A percentile compares a stretch with the other conserved stretches of the same genome.
Evolutionary conservation across 148 eudicot species (phyloP).

Genomic region (Cornus controversa): DNA sequence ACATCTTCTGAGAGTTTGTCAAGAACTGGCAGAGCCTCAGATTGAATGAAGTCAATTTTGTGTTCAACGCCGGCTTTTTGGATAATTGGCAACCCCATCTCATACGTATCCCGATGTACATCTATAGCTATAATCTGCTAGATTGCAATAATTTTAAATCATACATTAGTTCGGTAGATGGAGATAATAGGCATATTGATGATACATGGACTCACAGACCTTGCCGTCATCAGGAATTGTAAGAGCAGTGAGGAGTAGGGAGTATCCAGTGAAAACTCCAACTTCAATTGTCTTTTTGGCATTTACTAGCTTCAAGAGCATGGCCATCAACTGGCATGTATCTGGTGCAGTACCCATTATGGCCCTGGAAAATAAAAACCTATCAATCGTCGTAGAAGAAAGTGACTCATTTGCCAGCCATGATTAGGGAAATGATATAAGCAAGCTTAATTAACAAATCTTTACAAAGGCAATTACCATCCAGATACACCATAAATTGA

Average conservation of each 20-base stretch:
- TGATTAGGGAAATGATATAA: background rate
- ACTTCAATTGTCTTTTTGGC: conserved; percentile 45
- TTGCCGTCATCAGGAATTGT: conserved; percentile 47
- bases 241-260: conserved; percentile 42
- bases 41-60: conserved; percentile 27
- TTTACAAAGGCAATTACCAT: background rate
- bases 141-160: background rate
- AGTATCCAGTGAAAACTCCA: conserved; percentile 53
- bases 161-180: background rate
- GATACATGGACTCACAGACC: conserved; percentile 10
- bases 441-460: background rate
- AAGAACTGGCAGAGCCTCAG: conserved; percentile 25
- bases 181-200: background rate
- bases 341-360: conserved; percentile 37
- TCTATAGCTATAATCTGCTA: conserved; percentile 47
- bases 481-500: too few relatives aligned
- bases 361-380: conserved; percentile 22
- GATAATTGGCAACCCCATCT: conserved; percentile 27
- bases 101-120: conserved; percentile 18
- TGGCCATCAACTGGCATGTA: conserved; percentile 28
- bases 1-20: conserved; percentile 26
- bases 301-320: conserved; percentile 39
- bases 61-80: conserved; percentile 23
- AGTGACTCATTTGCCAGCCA: background rate
- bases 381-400: background rate